Evolutionary conservation across 2,329 filamentous ascomycete species (phyloP), one percentile per base, ranked within the genome.

Genomic region (Cadophora sp.): DNA sequence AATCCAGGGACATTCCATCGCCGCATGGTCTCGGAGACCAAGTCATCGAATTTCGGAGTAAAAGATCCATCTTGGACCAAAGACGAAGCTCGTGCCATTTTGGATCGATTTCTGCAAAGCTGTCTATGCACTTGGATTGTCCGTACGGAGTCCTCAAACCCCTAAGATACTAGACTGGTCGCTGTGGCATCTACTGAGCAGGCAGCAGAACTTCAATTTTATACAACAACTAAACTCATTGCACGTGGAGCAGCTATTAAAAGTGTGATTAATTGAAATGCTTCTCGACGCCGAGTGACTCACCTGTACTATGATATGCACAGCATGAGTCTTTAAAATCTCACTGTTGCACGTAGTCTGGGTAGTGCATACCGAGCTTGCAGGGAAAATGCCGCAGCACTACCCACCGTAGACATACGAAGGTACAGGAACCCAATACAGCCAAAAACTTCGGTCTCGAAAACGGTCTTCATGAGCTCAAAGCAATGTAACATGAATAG

Each of bases 1-100:
- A 85, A 62, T 0, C 83, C 84, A 0, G 84, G 83, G 16, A 84
- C 80, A 55, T 83, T 58, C 69, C 65, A 69, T 16, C 40, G 31
- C 4, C 64, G 53, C n/a, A 71, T 26, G 27, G 43, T 67, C 24
- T 65, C 22, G 27, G 64, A 59, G 1, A 64, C 58, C 7, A 64
- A 46, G 3, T 29, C 37, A 37, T 70, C 62, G 26, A 68, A 66
- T 22, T 63, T 53, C 26, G 63, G n/a, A 14, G 68, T 70, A 19
- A 68, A 68, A 9, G 61, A 64, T 31, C 59, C 63, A 60, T 67
- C 56, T 34, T 34, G 34, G 6, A 70, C 46, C 14, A 62, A 19
- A 27, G 37, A 11, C 4, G 12, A 59, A 27, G 4, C 11, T 43
- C 19, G 22, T 59, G 56, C 56, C 56, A 59, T 59, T 24, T 19